Conservation (phyloP, 192 early-diverging fungal genomes). For the Lobosporangium transversale region DNA sequence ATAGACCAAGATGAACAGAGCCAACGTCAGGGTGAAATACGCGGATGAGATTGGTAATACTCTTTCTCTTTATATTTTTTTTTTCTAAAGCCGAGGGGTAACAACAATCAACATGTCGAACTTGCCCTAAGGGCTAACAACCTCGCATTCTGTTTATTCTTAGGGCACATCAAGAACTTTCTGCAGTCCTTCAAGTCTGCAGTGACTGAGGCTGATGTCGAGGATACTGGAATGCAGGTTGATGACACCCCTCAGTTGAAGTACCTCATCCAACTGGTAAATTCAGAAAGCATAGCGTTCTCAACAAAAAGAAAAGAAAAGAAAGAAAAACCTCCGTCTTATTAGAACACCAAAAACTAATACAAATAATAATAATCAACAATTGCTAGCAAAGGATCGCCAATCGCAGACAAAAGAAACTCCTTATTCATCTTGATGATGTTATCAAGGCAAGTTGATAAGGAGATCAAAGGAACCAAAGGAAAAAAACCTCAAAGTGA, state of each 20-base stretch:
- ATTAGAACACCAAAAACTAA: too few relatives aligned
- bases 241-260: constrained; percentile 41
- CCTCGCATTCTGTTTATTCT: too few relatives aligned
- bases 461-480: too few relatives aligned
- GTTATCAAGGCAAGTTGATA: constrained; percentile 60
- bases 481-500: neutral
- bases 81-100: too few relatives aligned
- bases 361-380: neutral
- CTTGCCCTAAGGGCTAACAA: too few relatives aligned
- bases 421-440: constrained; percentile 77
- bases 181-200: constrained; percentile 48
- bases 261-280: constrained; percentile 47
- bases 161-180: constrained; percentile 51
- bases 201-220: constrained; percentile 44
- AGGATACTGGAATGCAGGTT: constrained; percentile 40
- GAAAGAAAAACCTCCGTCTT: too few relatives aligned
- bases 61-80: too few relatives aligned
- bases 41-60: constrained; percentile 50
- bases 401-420: constrained; percentile 66
- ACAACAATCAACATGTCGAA: neutral
- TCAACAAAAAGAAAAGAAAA: neutral
- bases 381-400: constrained; percentile 74
- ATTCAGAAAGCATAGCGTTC: neutral
- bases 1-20: constrained; percentile 21
- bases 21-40: constrained; percentile 35